Percentiles rank a stretch among this genome's conserved stretches.
These are phyloP conservation scores for Annulohypoxylon nitens DNA, from an alignment of 495 filamentous ascomycete genomes.

Conservation along the genomic window DNA sequence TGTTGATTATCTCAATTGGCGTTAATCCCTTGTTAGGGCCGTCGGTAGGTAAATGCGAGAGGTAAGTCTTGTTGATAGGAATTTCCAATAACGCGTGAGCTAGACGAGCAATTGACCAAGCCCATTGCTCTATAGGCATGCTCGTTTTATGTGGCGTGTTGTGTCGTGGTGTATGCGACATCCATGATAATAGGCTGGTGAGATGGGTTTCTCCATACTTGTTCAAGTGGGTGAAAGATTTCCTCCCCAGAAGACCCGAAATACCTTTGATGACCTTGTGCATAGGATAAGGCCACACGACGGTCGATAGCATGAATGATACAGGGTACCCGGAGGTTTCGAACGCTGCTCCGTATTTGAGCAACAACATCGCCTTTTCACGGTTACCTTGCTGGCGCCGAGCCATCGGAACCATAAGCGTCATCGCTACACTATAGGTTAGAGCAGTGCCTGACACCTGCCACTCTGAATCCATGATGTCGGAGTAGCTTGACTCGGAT, in stretches of 20 bases:
- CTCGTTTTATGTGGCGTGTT: background rate
- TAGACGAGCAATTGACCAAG: background rate
- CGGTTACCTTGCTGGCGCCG: background rate
- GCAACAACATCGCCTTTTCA: background rate
- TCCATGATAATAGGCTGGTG: background rate
- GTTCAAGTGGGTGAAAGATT: background rate
- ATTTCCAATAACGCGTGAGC: background rate
- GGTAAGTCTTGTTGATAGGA: background rate
- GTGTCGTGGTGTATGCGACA: background rate
- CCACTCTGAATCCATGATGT: background rate
- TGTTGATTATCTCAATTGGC: background rate
- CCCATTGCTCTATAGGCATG: background rate
- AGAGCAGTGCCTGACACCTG: background rate
- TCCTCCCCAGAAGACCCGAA: background rate
- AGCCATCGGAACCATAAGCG: background rate
- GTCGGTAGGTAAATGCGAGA: background rate
- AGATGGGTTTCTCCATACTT: slow-evolving; percentile 7
- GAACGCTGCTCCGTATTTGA: background rate
- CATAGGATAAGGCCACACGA: background rate
- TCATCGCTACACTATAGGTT: background rate
- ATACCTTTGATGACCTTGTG: background rate
- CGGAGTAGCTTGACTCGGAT: background rate
- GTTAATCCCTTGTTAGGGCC: background rate
- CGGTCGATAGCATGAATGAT: background rate
- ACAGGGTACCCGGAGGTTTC: background rate